phyloP scores from a whole-genome alignment of 148 eudicot genomes.

The Rhododendron henanense region DNA sequence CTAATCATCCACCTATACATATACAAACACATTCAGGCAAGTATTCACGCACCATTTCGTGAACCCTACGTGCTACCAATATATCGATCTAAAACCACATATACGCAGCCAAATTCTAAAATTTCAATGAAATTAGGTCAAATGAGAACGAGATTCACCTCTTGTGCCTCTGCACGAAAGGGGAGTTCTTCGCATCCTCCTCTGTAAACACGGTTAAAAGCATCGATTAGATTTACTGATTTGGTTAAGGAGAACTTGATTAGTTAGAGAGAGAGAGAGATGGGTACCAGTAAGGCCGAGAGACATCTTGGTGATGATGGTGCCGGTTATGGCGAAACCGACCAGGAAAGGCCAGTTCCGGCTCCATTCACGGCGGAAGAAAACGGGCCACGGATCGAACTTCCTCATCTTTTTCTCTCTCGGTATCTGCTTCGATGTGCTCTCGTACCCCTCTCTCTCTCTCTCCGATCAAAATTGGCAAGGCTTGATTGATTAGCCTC shows the following conservation, averaged over 20 bases:
- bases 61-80: background rate
- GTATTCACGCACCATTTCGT: background rate
- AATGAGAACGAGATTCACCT: slow-evolving; percentile 19
- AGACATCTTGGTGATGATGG: slow-evolving; percentile 19
- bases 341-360: slow-evolving; percentile 26
- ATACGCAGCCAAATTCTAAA: too few species aligned
- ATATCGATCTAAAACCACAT: background rate
- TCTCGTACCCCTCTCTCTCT: background rate
- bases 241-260: background rate
- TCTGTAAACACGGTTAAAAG: slow-evolving; percentile 31
- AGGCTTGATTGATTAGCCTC: background rate
- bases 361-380: slow-evolving; percentile 20
- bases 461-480: background rate
- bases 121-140: too few species aligned
- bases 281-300: slow-evolving; percentile 21
- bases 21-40: background rate
- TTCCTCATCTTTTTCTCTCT: slow-evolving; percentile 9
- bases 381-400: slow-evolving; percentile 26
- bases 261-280: background rate
- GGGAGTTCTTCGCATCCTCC: slow-evolving; percentile 82
- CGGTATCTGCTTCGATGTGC: background rate
- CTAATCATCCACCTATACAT: background rate
- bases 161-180: slow-evolving; percentile 78
- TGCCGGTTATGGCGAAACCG: slow-evolving; percentile 25
- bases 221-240: too few species aligned